phyloP scores from a whole-genome alignment of 1,284 basidiomycete genomes.

The Stereum hirsutum region DNA sequence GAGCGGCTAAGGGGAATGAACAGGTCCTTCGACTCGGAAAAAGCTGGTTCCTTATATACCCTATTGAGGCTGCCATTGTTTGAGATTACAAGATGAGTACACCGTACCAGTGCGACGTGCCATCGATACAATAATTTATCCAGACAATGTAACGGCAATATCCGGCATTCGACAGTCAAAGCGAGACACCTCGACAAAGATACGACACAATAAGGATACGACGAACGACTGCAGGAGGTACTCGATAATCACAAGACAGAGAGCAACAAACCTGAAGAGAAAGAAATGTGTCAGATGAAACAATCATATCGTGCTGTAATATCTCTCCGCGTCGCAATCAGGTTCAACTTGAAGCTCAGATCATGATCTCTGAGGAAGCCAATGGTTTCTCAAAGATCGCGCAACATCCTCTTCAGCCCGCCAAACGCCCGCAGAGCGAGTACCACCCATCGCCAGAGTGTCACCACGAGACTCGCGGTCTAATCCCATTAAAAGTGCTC shows the following conservation, averaged over 20 bases:
- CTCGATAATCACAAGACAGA: neutral
- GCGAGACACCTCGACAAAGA: neutral
- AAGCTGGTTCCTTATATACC: no score
- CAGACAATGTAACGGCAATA: neutral
- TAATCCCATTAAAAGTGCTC: no score
- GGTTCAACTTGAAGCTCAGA: neutral
- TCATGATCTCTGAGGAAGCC: constrained; percentile 48
- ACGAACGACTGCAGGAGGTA: neutral
- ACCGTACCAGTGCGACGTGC: no score
- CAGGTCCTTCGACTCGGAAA: no score
- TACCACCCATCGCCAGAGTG: neutral
- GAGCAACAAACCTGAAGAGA: neutral
- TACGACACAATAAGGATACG: neutral
- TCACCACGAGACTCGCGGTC: neutral
- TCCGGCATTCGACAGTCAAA: neutral
- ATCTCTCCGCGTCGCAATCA: no score
- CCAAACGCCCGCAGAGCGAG: constrained; percentile 10
- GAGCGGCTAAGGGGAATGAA: no score
- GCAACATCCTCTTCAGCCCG: constrained; percentile 50
- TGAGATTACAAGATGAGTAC: no score
- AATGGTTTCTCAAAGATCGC: constrained; percentile 43
- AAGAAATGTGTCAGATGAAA: neutral
- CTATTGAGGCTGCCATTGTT: no score
- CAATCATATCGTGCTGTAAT: neutral
- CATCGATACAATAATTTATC: neutral